Evolutionary conservation across 2,329 filamentous ascomycete genomes (phyloP), one percentile per base, ranked within the genome.

Genomic region (Colletotrichum liriopes): DNA sequence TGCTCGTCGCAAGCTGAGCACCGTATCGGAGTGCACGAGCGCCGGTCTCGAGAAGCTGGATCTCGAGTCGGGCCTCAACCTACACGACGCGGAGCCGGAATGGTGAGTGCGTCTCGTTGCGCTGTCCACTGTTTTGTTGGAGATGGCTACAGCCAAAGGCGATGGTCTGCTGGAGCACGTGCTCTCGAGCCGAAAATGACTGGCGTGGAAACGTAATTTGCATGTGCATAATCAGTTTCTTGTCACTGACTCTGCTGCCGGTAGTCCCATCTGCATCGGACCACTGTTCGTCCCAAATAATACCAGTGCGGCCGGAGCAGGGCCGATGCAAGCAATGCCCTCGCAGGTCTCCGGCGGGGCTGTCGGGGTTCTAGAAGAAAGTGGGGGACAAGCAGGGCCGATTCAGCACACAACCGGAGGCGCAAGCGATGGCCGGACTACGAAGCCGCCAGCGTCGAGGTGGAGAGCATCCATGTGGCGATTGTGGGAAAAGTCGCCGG

Each of bases 251-350:
- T 58, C n/a, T 60, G 23, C 14, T 37, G 51, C 41, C 47, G 43
- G 23, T 52, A 81, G 80, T 71, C 78, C 80, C 52, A 81, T 81
- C 47, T 81, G 80, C 65, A 81, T 81, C 66, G 79, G 76, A 3
- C 77, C 80, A 68, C 69, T 81, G 54, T 72, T 78, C 16, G 77
- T 68, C 67, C 26, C 72, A 58, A 63, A 5, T 45, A 43, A 62
- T 26, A 41, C 9, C 26, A 43, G 37, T 29, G 37, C 45, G 51
- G 29, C 64, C 45, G 52, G 41, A 59, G 37, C 39, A 58, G 23
- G 20, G n/a, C 63, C 52, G 39, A 60, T 39, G 39, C 61, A 60
- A 55, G 54, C 51, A 62, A 32, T 47, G n/a, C 41, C 64, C 35
- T 62, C 59, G 59, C 59, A 59, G 6, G 35, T 29, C 32, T 29